Evolutionary conservation across 2,329 filamentous ascomycete species (phyloP), one percentile per base, ranked within the genome.

Genomic region (Botrytis deweyae): DNA sequence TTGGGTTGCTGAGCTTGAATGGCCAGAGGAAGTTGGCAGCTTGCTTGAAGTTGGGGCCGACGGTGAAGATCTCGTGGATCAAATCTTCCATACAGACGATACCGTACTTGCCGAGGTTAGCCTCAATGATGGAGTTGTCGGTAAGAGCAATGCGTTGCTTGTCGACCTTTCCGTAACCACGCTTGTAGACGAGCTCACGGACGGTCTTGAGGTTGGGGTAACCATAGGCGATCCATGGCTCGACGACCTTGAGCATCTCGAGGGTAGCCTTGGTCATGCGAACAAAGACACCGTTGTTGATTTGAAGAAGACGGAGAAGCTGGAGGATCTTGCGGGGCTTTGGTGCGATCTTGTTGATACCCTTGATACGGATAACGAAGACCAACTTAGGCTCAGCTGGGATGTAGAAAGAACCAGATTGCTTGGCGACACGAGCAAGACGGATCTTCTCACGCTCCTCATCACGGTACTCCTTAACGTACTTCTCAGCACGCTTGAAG

Each of bases 331-430:
- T 99, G 90, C 96, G 95, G 87, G 97, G 97, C 93, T 99, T 98
- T 82, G 96, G 96, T 84, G 97, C 91, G 83, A 99, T 98, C 93
- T 99, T 99, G 93, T 98, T 98, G 94, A 99, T 98, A 97, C 91
- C 96, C 94, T 99, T 99, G 90, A 99, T 99, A 86, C 96, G 95
- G 86, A 98, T 88, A 82, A 99, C 91, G 86, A 99, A 99, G 88
- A 95, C 94, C 83, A 99, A 89, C 88, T 97, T 98, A 84, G 93
- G 87, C 90, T 99, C 94, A 78, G 93, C 95, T 78, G 94, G 92
- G 81, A 99, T 92, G 87, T 97, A 96, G 90, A 95, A 96, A 84
- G 90, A 93, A 85, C 95, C 95, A 83, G 93, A 91, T 86, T 93
- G 89, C 90, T 97, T 97, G 86, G 94, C 93, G 79, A 94, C 87